Percentiles rank a stretch among this genome's conserved stretches.
Evolutionary conservation across 257 asterid species (phyloP).

Genomic region (Solanum chiquidenum): DNA sequence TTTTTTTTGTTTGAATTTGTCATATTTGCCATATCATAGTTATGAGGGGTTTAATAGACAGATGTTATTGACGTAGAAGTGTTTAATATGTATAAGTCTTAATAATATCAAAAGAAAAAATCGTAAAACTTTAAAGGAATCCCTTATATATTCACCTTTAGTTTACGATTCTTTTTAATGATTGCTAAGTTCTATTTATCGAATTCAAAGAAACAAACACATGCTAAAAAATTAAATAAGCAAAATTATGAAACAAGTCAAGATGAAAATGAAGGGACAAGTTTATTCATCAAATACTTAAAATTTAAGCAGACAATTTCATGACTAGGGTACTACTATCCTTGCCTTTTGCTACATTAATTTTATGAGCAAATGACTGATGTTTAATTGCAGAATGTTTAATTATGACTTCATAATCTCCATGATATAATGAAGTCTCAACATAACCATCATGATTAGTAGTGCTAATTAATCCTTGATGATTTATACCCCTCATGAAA

Average conservation of each 20-base stretch:
- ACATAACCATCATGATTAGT: constrained; percentile 11
- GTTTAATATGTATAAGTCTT: background rate
- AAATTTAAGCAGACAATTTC: background rate
- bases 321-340: background rate
- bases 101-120: background rate
- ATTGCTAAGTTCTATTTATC: background rate
- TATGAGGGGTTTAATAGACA: background rate
- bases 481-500: constrained; percentile 8
- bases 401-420: constrained; percentile 15
- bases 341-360: background rate
- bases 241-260: background rate
- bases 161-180: background rate
- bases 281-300: background rate
- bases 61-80: background rate
- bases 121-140: background rate
- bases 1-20: background rate
- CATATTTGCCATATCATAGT: background rate
- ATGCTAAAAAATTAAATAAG: background rate
- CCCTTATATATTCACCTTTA: background rate
- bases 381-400: background rate
- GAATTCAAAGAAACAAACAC: background rate
- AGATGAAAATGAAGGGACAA: background rate
- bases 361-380: background rate
- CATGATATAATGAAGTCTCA: constrained; percentile 17
- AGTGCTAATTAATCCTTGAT: background rate